These are phyloP conservation scores for Nicotiana paniculata DNA, from an alignment of 257 asterid species.

Conservation along the genomic window DNA sequence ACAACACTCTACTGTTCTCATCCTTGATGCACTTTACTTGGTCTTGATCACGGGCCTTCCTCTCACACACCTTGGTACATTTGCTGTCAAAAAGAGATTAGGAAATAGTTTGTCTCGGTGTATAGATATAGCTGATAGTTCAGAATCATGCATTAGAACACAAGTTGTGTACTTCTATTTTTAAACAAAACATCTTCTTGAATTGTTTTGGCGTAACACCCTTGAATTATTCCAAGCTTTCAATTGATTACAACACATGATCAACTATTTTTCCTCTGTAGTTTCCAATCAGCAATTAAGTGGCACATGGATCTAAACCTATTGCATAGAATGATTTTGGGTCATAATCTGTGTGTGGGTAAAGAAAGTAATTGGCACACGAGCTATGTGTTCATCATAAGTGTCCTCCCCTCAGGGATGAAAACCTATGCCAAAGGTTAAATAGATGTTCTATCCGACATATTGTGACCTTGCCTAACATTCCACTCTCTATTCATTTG, in stretches of 20 bases:
- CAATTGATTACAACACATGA: neutral
- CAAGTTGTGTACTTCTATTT: neutral
- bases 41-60: no score
- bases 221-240: neutral
- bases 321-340: neutral
- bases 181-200: neutral
- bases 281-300: neutral
- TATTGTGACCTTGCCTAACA: neutral
- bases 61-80: neutral
- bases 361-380: no score
- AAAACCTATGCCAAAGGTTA: neutral
- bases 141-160: neutral
- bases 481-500: neutral
- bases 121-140: neutral
- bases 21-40: no score
- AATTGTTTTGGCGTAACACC: slow-evolving; percentile 1
- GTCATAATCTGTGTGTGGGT: no score
- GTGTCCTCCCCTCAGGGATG: neutral
- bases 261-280: neutral
- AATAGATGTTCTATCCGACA: neutral
- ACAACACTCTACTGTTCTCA: no score
- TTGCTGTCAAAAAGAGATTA: neutral
- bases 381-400: neutral
- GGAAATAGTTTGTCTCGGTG: neutral
- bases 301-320: neutral